A percentile compares a stretch with the other conserved stretches of the same genome.
Evolutionary conservation across 768 basidiomycete species (phyloP).

Genomic region (Glaciozyma martinii): DNA sequence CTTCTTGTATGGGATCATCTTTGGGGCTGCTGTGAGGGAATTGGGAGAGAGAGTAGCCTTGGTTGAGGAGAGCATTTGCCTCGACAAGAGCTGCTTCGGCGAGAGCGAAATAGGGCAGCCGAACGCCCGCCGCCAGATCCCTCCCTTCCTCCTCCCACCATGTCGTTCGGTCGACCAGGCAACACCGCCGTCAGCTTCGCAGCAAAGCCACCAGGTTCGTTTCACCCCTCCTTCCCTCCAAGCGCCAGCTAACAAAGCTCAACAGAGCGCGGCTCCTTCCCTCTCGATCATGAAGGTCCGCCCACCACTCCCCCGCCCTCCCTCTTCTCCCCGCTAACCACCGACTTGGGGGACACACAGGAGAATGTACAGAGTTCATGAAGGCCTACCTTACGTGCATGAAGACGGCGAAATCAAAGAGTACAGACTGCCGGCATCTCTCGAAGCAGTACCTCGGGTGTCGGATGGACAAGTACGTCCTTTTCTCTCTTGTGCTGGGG

Average conservation of each 20-base stretch:
- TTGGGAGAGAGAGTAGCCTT: too few relatives aligned
- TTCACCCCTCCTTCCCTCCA: not conserved
- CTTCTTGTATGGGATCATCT: not conserved
- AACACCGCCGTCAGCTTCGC: not conserved
- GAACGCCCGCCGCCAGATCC: too few relatives aligned
- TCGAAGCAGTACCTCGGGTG: slow-evolving; percentile 42
- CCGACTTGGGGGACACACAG: slow-evolving; percentile 34
- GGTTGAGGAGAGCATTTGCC: too few relatives aligned
- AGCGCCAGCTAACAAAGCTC: not conserved
- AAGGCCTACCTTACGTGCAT: slow-evolving; percentile 41
- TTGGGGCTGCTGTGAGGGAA: too few relatives aligned
- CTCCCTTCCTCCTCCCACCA: not conserved
- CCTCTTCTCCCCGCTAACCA: too few relatives aligned
- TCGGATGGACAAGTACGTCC: slow-evolving; percentile 43
- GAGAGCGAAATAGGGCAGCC: too few relatives aligned
- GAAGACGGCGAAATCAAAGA: slow-evolving; percentile 38
- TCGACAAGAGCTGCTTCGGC: too few relatives aligned
- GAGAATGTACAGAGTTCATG: slow-evolving; percentile 44
- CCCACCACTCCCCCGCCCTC: not conserved
- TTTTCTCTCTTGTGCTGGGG: not conserved
- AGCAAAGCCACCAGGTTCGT: not conserved
- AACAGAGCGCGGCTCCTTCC: slow-evolving; percentile 34
- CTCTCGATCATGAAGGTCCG: slow-evolving; percentile 44
- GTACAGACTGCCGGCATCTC: slow-evolving; percentile 40
- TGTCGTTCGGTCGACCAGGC: slow-evolving; percentile 8